Evolutionary conservation across 1,139 yeast species (phyloP), one percentile per base, ranked within the genome.

Genomic region (Saccharomyces hybrid): DNA sequence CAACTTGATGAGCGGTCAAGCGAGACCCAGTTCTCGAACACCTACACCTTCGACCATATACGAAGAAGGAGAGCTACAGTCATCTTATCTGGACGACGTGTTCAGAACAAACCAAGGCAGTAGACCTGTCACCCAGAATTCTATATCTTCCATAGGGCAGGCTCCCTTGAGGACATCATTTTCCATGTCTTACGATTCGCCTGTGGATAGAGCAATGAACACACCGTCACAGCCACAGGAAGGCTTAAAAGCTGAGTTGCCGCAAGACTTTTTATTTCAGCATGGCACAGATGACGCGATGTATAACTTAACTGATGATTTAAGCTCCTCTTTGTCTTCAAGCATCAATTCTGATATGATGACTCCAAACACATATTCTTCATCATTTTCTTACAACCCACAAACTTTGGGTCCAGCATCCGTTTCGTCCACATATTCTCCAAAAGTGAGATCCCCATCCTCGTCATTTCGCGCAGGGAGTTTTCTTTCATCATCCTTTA

Each of bases 261-360:
- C 44, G 13, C 49, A 51, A 27, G 53, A 51, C 13, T 47, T 49
- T 25, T 6, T 48, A 11, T 48, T 48, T 11, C 42, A 31, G 11
- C 50, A 34, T 8, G 47, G 26, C 31, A 14, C 26, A 14, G 63
- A 63, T 23, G 66, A 63, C 47, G 56, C 60, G 14, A 50, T 56
- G 46, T 54, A 62, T 11, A 56, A 56, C 30, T 58, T 59, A 26
- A 54, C 63, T 9, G 69, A 66, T 48, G 70, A 66, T n/a, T 31
- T 66, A 4, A 58, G 62, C 25, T 65, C 70, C 5, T 67, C 70
- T 2, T 50, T 66, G 11, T 62, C 65, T 4, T 66, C 71, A 3
- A 66, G 68, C 49, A 52, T 64, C 4, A 52, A 62, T 34, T 64
- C 65, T 5, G 68, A 65, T 9, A 28, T 57, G 26, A 50, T 62